Conservation (phyloP, 805 yeast genomes). For the Nematodospora valgi region DNA sequence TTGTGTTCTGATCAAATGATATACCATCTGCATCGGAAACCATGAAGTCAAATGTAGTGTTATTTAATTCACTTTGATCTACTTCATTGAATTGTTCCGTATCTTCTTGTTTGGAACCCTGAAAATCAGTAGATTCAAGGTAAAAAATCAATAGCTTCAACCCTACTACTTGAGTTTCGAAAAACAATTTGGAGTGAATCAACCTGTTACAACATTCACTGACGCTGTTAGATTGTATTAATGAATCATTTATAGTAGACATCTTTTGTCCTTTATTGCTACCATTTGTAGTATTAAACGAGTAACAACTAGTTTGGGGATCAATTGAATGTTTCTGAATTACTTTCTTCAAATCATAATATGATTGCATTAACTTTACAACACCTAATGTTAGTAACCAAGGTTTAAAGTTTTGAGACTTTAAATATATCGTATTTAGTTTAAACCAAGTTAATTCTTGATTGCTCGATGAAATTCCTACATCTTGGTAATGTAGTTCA, state of each 20-base stretch:
- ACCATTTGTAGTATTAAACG: constrained; percentile 7
- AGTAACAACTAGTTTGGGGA: constrained; percentile 7
- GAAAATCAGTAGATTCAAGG: constrained; percentile 10
- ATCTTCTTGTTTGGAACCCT: background rate
- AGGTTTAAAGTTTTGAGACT: constrained; percentile 15
- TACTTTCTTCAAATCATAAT: constrained; percentile 21
- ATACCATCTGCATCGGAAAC: constrained; percentile 7
- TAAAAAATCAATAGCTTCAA: constrained; percentile 17
- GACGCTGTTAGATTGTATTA: constrained; percentile 16
- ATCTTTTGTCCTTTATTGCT: constrained; percentile 26
- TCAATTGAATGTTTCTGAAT: constrained; percentile 1
- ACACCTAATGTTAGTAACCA: constrained; percentile 45
- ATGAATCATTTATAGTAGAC: constrained; percentile 16
- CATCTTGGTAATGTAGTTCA: constrained; percentile 6
- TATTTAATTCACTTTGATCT: background rate
- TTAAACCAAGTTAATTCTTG: constrained; percentile 21
- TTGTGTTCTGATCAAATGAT: constrained; percentile 8
- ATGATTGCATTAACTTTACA: constrained; percentile 26
- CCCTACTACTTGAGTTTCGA: constrained; percentile 13
- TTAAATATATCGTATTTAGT: constrained; percentile 20
- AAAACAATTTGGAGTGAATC: constrained; percentile 12
- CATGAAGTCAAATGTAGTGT: constrained; percentile 8
- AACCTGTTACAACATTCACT: constrained; percentile 25
- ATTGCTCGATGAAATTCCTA: constrained; percentile 2
- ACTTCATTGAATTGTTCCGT: background rate